A percentile compares a stretch with the other conserved stretches of the same genome.
phyloP scores from a whole-genome alignment of 371 early-diverging fungal genomes.

The Mortierella sp. region DNA sequence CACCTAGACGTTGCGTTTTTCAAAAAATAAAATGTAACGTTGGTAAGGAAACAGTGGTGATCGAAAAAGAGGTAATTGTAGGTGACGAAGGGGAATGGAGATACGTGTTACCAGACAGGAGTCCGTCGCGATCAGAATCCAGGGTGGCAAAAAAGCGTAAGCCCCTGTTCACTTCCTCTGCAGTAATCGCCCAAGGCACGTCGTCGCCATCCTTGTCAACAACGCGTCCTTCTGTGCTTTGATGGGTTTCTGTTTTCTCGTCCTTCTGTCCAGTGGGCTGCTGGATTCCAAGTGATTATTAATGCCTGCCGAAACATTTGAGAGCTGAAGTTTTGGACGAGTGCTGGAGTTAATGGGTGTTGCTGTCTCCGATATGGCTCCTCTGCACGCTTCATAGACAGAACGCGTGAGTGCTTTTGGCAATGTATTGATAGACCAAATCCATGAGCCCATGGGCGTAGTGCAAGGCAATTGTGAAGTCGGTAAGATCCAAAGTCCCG shows the following conservation, averaged over 20 bases:
- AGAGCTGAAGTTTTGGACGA: not conserved
- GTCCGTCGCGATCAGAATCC: conserved; percentile 67
- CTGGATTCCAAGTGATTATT: no score
- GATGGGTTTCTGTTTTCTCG: not conserved
- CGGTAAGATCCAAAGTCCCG: not conserved
- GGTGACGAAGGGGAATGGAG: no score
- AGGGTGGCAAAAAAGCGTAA: conserved; percentile 79
- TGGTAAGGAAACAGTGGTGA: no score
- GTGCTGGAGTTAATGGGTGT: not conserved
- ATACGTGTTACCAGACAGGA: conserved; percentile 17
- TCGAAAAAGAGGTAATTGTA: no score
- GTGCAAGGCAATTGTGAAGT: not conserved
- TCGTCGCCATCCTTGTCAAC: no score
- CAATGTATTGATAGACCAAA: not conserved
- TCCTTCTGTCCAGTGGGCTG: no score
- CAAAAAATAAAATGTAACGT: not conserved
- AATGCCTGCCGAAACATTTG: not conserved
- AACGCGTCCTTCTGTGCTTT: conserved; percentile 16
- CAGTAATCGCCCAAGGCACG: conserved; percentile 74
- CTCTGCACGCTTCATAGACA: not conserved
- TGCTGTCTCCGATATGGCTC: no score
- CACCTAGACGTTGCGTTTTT: not conserved
- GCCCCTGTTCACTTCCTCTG: conserved; percentile 78
- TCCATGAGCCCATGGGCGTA: not conserved
- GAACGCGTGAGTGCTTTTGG: not conserved